Percentiles rank a stretch among this genome's conserved stretches.
These are phyloP conservation scores for Coemansia interrupta DNA, from an alignment of 192 early-diverging fungal genomes.

Conservation along the genomic window DNA sequence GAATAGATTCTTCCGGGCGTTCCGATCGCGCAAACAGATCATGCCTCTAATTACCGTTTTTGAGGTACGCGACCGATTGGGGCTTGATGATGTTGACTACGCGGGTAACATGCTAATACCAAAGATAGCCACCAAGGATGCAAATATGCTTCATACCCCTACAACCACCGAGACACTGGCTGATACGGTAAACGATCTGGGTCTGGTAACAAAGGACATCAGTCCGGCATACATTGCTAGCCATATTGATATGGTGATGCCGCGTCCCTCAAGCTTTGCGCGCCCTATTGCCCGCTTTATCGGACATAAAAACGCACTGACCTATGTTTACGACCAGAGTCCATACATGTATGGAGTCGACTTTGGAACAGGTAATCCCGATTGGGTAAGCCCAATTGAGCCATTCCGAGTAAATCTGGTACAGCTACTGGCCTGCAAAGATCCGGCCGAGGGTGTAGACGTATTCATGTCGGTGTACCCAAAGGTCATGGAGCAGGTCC, in stretches of 20 bases:
- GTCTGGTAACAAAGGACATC: conserved; percentile 11
- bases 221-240: conserved; percentile 22
- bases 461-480: conserved; percentile 45
- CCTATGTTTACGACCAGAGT: conserved; percentile 43
- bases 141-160: conserved; percentile 17
- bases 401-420: conserved; percentile 40
- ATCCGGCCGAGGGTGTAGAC: conserved; percentile 34
- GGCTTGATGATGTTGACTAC: conserved; percentile 6
- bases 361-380: conserved; percentile 39
- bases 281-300: conserved; percentile 28
- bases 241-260: conserved; percentile 27
- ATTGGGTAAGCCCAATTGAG: conserved; percentile 46
- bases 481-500: conserved; percentile 36
- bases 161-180: conserved; percentile 30
- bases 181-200: conserved; percentile 12
- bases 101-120: conserved; percentile 42
- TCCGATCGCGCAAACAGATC: background rate
- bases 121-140: conserved; percentile 13
- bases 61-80: conserved; percentile 22
- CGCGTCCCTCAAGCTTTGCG: conserved; percentile 36
- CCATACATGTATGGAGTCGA: conserved; percentile 44
- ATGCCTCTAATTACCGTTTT: conserved; percentile 30
- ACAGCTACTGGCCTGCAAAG: conserved; percentile 26
- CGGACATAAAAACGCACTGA: conserved; percentile 21
- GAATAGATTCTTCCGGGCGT: background rate